Base-by-base conservation (phyloP, 1,284 basidiomycete species). In the Kwoniella shivajii region DNA sequence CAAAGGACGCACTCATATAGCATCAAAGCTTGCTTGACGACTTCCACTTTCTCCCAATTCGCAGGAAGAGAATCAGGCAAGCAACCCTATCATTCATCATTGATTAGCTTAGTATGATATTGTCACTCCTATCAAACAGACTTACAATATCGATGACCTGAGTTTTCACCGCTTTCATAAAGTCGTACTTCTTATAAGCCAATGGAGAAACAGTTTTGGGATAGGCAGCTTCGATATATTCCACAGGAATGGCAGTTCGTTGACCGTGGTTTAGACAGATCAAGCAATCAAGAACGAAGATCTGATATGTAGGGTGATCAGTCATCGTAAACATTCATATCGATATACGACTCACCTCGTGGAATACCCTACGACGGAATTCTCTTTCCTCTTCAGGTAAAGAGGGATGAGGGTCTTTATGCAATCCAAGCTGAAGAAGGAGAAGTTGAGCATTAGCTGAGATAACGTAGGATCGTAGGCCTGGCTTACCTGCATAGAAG, bases 191-290 rank as follows among this genome's bases (percentile, higher is more conserved):
- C 36, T 60, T 60, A 26, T 54, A 59, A 7, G 56, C 49, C 29
- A 71, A 37, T 5, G 49, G 30, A 3, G 54, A 39, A 18, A 50
- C 50, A 22, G 58, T 50, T 11, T 57, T 57, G 4, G 74, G 72
- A 41, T 71, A 69, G 2, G 59, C 51, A 6, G 69, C 60, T 46
- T 76, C 74, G 38, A 76, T 65, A 56, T 59, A 69, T 33, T 74
- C 71, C 13, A 72, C 39, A 4, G 63, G 61, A 31, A 74, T 69
- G 1, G 67, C 70, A 10, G 64, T 67, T 10, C 70, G 54, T 48
- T 74, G 74, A 7, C 70, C 70, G 48, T 74, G 72, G 49, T 72
- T 74, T 45, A 74, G 67, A 18, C 68, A 67, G 31, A 74, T 60
- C 20, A 74, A 53, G 41, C 70, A 69, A 47, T 76, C 74, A 11